A percentile compares a stretch with the other conserved stretches of the same genome.
phyloP scores from a whole-genome alignment of 2,329 filamentous ascomycete species.

The Paracoccidioides lutzii region DNA sequence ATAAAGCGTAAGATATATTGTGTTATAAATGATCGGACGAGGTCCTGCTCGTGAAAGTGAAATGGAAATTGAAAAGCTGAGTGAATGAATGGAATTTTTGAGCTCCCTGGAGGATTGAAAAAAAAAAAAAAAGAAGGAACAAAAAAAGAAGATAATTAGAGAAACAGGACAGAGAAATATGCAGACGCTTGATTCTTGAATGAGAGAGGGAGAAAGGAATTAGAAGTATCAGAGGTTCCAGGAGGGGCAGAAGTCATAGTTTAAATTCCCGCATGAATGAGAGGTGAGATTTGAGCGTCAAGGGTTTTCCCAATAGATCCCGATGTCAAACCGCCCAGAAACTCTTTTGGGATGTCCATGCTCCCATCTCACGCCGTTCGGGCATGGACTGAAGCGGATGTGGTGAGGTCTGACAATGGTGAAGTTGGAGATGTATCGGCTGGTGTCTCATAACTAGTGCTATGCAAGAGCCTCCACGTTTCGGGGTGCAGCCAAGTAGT shows the following conservation, averaged over 20 bases:
- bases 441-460: slow-evolving; percentile 7
- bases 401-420: slow-evolving; percentile 11
- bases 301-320: background rate
- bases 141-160: background rate
- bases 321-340: background rate
- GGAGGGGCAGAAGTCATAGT: background rate
- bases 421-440: slow-evolving; percentile 10
- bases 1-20: background rate
- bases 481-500: slow-evolving; percentile 2
- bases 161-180: background rate
- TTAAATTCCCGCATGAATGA: slow-evolving; percentile 1
- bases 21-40: slow-evolving; percentile 3
- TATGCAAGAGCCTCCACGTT: slow-evolving; percentile 5
- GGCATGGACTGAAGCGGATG: background rate
- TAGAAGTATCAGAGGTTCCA: background rate
- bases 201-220: background rate
- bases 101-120: slow-evolving; percentile 4
- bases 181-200: background rate
- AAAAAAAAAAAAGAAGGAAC: slow-evolving; percentile 13
- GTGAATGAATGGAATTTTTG: slow-evolving; percentile 5
- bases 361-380: background rate
- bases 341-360: background rate
- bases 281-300: background rate
- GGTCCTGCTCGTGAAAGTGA: slow-evolving; percentile 6
- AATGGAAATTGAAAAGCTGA: background rate